Evolutionary conservation across 2,329 filamentous ascomycete species (phyloP), one percentile per base, ranked within the genome.

Genomic region (Neophaeococcomyces mojaviensis): DNA sequence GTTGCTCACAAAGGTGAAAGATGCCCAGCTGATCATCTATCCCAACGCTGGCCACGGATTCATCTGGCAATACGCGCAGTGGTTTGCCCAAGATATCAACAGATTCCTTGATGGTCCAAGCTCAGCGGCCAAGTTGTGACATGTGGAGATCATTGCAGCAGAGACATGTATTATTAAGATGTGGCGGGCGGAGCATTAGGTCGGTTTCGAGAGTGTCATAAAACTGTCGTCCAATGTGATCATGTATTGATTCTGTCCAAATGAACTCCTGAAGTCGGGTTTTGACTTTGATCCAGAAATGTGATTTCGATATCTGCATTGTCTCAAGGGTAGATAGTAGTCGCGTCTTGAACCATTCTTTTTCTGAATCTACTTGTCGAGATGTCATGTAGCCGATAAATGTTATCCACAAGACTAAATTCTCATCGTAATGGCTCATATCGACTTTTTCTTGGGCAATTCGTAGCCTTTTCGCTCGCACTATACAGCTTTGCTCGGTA

Each of bases 21-120:
- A 46, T 16, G 50, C 52, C 10, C 52, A 55, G 22, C 43, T 49
- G 37, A 49, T 49, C 15, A 47, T 49, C 19, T 53, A 49, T 33
- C 50, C 48, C n/a, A 43, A 38, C 19, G 48, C 42, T 12, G 45
- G 46, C 15, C 50, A 53, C 43, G 50, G 46, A 12, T 49, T 53
- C 26, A 18, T 53, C 15, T 55, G 50, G 50, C 50, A 53, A 19
- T 53, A 51, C 22, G 20, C 50, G 13, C 31, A 48, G 41, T 39
- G 43, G 19, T 50, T 46, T 33, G 48, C 48, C 1, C 40, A 39
- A 13, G 45, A 55, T 15, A 31, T 52, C 39, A 49, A 53, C 24
- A 43, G 36, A 44, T 53, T 49, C 33, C 48, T 53, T 19, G 46
- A 53, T 13, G 48, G 48, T 10, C 16, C 32, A 8, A 44, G 49